Percentiles rank a stretch among this genome's conserved stretches.
Conservation (phyloP, 2,329 filamentous ascomycete genomes). For the Dactylella cylindrospora region DNA sequence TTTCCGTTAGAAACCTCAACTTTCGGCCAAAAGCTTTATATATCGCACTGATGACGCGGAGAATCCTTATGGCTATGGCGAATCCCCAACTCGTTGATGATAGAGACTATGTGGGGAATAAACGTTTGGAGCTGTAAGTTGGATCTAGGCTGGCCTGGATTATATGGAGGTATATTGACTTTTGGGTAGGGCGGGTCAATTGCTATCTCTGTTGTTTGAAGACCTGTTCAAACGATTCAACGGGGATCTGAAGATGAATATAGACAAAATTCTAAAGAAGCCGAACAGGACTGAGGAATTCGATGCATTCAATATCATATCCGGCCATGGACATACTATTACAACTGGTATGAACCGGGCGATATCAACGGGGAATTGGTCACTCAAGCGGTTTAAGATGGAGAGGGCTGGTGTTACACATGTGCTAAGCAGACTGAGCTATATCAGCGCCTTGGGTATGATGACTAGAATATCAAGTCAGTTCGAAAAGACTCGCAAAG, state of each 20-base stretch:
- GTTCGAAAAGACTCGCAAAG: slow-evolving; percentile 97
- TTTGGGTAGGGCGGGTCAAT: slow-evolving; percentile 69
- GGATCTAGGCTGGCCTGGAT: background rate
- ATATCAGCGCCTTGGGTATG: slow-evolving; percentile 96
- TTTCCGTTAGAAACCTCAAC: slow-evolving; percentile 85
- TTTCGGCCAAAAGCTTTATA: slow-evolving; percentile 98
- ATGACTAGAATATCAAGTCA: slow-evolving; percentile 99
- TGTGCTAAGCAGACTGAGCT: slow-evolving; percentile 90
- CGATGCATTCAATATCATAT: slow-evolving; percentile 81
- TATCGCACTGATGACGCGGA: slow-evolving; percentile 94
- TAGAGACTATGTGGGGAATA: slow-evolving; percentile 96
- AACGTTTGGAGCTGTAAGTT: slow-evolving; percentile 73
- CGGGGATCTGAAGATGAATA: slow-evolving; percentile 81
- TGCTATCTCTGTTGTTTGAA: slow-evolving; percentile 90
- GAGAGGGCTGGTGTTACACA: slow-evolving; percentile 95
- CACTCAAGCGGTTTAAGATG: slow-evolving; percentile 97
- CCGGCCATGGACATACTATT: slow-evolving; percentile 80
- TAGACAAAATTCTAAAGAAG: slow-evolving; percentile 95
- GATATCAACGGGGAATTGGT: slow-evolving; percentile 98
- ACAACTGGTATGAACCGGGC: slow-evolving; percentile 92
- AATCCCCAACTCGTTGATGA: slow-evolving; percentile 90
- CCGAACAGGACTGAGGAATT: slow-evolving; percentile 84
- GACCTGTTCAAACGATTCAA: slow-evolving; percentile 97
- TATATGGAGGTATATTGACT: background rate
- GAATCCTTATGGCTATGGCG: slow-evolving; percentile 89